phyloP scores from a whole-genome alignment of 2,329 filamentous ascomycete genomes.

The Tolypocladium ovalisporum region DNA sequence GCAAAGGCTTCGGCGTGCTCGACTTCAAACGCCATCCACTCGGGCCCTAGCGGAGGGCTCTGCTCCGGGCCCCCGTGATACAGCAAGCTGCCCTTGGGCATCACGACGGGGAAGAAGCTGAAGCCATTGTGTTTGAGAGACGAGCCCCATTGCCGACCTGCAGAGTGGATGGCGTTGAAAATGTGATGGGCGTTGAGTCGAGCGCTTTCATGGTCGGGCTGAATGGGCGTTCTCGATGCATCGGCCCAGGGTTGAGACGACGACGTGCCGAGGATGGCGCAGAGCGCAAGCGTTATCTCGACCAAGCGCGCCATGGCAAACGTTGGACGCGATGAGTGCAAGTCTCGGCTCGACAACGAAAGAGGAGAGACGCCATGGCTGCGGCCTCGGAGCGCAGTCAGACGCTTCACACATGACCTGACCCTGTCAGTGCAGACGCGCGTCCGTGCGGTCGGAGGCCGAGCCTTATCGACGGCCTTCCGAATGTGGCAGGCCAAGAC shows the following conservation, averaged over 20 bases:
- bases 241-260: not conserved
- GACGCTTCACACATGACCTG: not conserved
- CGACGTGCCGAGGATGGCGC: not conserved
- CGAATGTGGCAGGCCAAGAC: not conserved
- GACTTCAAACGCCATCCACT: constrained; percentile 70
- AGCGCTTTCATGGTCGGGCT: constrained; percentile 26
- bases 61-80: constrained; percentile 50
- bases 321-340: not conserved
- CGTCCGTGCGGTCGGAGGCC: not conserved
- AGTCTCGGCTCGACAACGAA: too few relatives aligned
- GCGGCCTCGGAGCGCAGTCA: not conserved
- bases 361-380: not conserved
- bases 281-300: not conserved
- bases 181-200: constrained; percentile 48
- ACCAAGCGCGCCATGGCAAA: not conserved
- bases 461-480: not conserved
- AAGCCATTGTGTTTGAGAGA: constrained; percentile 67
- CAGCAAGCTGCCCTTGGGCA: constrained; percentile 53
- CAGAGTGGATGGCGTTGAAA: constrained; percentile 63
- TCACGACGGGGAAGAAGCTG: constrained; percentile 54
- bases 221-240: constrained; percentile 9
- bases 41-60: constrained; percentile 38
- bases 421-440: not conserved
- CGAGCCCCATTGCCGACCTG: constrained; percentile 65
- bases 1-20: constrained; percentile 63